phyloP scores from a whole-genome alignment of 495 filamentous ascomycete genomes.

The Neurospora hispaniola region DNA sequence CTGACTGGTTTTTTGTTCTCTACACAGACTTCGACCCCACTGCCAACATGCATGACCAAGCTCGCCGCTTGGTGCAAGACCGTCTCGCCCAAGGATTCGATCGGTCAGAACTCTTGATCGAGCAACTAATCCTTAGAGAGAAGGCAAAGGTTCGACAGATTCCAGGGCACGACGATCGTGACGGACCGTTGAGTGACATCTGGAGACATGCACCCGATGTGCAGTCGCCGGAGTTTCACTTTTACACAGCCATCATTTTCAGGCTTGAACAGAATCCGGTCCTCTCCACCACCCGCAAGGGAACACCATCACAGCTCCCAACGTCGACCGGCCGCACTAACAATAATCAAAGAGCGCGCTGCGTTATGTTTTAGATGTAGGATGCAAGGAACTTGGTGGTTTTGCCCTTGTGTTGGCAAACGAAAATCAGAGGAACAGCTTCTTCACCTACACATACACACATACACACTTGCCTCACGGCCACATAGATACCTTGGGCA shows the following conservation, averaged over 20 bases:
- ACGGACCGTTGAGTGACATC: background rate
- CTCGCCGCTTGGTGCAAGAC: background rate
- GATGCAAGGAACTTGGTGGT: background rate
- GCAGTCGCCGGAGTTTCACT: background rate
- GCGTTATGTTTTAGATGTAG: background rate
- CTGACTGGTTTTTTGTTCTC: background rate
- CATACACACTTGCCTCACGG: background rate
- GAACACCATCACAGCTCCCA: background rate
- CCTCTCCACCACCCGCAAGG: background rate
- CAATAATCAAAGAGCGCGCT: background rate
- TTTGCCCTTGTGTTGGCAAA: background rate
- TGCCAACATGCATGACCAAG: background rate
- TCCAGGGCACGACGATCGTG: background rate
- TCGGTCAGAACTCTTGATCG: background rate
- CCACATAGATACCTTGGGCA: background rate
- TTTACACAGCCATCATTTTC: background rate
- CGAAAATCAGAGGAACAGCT: background rate
- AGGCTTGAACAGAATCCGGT: background rate
- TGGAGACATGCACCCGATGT: background rate
- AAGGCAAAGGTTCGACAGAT: background rate
- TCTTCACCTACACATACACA: background rate
- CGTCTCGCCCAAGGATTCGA: background rate
- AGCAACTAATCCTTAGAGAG: background rate
- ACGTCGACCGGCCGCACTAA: background rate
- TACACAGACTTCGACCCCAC: background rate